Evolutionary conservation across 345 rosid genomes (phyloP).

Genomic region (Zanthoxylum bungeanum): DNA sequence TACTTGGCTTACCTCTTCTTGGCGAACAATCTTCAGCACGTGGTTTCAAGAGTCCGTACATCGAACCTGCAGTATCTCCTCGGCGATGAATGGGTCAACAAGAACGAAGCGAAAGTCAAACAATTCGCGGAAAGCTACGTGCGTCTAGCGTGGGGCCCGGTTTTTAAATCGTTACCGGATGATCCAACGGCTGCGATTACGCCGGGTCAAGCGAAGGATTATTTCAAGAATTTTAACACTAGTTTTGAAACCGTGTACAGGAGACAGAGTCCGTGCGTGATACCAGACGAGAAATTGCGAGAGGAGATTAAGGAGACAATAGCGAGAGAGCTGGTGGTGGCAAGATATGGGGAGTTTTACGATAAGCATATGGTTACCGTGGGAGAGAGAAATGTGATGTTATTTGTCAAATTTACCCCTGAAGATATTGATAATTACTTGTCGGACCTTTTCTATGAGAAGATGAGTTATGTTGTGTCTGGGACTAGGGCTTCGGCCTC

Average conservation of each 20-base stretch:
- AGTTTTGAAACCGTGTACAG: conserved; percentile 51
- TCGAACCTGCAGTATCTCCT: too few species aligned
- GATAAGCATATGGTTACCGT: conserved; percentile 29
- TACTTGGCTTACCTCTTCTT: too few species aligned
- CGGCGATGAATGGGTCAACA: conserved; percentile 58
- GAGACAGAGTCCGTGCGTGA: conserved; percentile 43
- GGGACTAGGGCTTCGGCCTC: neutral
- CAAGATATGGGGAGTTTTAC: conserved; percentile 53
- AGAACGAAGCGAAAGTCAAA: conserved; percentile 44
- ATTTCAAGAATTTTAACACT: conserved; percentile 40
- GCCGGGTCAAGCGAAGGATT: conserved; percentile 32
- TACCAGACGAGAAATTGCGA: conserved; percentile 46
- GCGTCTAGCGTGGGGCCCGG: conserved; percentile 50
- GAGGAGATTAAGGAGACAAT: conserved; percentile 54
- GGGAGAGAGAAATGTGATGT: conserved; percentile 14
- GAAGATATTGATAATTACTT: conserved; percentile 56
- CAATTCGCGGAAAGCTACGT: conserved; percentile 53
- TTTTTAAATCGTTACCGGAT: conserved; percentile 42
- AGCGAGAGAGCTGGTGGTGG: conserved; percentile 32
- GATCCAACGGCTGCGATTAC: conserved; percentile 30
- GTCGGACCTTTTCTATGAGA: conserved; percentile 39
- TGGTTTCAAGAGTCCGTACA: too few species aligned
- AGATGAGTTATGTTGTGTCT: conserved; percentile 1
- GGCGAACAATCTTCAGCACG: too few species aligned
- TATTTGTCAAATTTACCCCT: conserved; percentile 46